phyloP scores from a whole-genome alignment of 176 grass and related monocot species.

The Aegilops speltoides region DNA sequence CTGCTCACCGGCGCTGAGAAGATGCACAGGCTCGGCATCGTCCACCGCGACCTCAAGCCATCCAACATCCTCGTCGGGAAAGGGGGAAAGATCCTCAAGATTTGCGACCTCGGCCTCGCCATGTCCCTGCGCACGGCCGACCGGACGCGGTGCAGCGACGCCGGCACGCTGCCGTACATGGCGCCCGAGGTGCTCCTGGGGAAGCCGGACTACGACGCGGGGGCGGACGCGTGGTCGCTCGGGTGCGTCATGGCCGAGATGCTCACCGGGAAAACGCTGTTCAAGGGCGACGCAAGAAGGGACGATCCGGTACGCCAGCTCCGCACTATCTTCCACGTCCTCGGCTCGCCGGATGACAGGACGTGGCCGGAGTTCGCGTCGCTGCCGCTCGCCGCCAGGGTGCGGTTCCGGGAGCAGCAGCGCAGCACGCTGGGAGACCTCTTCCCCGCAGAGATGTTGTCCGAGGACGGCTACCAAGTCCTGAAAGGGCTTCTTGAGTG shows the following conservation, averaged over 20 bases:
- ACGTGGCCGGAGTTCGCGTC: background rate
- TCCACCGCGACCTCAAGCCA: background rate
- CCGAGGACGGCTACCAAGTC: background rate
- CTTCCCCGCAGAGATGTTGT: background rate
- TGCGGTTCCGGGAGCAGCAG: background rate
- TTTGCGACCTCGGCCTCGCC: background rate
- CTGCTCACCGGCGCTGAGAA: background rate
- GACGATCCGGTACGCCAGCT: background rate
- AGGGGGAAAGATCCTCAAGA: background rate
- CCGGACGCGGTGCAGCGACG: background rate
- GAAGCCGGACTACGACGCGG: background rate
- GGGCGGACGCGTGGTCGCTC: background rate
- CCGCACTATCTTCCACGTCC: background rate
- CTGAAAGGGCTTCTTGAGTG: background rate
- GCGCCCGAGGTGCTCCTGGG: background rate
- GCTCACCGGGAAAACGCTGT: background rate
- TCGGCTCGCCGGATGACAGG: background rate
- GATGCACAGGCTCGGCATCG: background rate
- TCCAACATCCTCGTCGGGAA: background rate
- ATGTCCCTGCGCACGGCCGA: background rate
- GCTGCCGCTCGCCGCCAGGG: background rate
- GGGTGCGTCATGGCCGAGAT: background rate
- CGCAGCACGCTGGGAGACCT: background rate
- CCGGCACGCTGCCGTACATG: background rate
- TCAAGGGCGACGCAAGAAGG: background rate